These are phyloP conservation scores for Cyathus striatus DNA, from an alignment of 768 basidiomycete genomes.

Conservation along the genomic window DNA sequence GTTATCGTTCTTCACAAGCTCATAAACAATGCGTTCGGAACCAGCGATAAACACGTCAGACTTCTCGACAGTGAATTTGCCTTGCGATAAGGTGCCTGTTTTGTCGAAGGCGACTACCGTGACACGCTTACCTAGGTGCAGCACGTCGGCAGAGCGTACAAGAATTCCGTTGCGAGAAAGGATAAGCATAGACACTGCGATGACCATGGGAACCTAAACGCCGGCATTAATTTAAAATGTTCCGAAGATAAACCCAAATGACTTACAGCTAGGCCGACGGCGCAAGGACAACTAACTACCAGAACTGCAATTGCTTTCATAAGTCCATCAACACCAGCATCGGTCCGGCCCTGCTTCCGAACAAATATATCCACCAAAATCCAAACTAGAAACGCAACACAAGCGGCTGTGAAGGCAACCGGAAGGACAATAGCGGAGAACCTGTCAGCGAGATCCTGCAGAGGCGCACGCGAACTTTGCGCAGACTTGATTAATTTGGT, in stretches of 20 bases:
- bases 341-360: not conserved
- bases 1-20: constrained; percentile 23
- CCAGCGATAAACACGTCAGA: constrained; percentile 16
- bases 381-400: not conserved
- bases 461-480: not conserved
- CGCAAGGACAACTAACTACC: not conserved
- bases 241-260: not conserved
- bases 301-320: not conserved
- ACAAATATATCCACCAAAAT: not conserved
- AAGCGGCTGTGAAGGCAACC: not conserved
- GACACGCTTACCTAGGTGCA: constrained; percentile 37
- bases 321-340: not conserved
- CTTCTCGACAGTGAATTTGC: constrained; percentile 32
- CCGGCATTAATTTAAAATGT: not conserved
- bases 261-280: not conserved
- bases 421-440: not conserved
- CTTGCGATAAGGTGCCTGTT: constrained; percentile 52
- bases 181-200: constrained; percentile 12
- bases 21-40: constrained; percentile 16
- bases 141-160: constrained; percentile 34
- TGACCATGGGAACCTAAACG: constrained; percentile 18
- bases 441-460: not conserved
- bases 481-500: not conserved
- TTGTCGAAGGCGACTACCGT: constrained; percentile 52
- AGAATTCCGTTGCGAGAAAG: constrained; percentile 14